Conservation (phyloP, 495 filamentous ascomycete species). For the Penicillium steckii region DNA sequence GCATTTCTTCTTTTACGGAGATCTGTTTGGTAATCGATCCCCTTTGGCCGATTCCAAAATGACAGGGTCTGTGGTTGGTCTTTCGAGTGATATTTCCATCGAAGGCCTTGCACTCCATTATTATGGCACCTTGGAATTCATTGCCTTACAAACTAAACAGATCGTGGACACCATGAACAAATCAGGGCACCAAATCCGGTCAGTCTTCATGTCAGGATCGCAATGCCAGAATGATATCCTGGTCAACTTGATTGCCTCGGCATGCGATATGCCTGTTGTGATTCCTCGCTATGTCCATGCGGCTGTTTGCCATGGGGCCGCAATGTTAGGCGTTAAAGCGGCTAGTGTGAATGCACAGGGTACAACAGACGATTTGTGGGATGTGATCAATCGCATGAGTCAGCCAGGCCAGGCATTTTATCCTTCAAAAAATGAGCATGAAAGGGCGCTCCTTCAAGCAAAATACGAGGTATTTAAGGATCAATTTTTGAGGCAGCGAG, state of each 20-base stretch:
- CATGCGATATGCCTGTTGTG: slow-evolving; percentile 85
- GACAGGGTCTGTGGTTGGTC: slow-evolving; percentile 82
- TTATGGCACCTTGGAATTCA: slow-evolving; percentile 94
- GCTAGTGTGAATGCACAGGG: slow-evolving; percentile 75
- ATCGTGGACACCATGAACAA: slow-evolving; percentile 92
- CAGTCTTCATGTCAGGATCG: slow-evolving; percentile 98
- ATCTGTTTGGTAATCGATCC: slow-evolving; percentile 95
- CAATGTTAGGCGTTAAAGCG: slow-evolving; percentile 95
- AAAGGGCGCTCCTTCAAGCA: slow-evolving; percentile 74
- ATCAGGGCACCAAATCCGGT: slow-evolving; percentile 76
- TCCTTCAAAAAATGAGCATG: slow-evolving; percentile 63
- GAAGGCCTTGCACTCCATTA: slow-evolving; percentile 88
- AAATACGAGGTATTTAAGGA: slow-evolving; percentile 77
- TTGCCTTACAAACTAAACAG: slow-evolving; percentile 91
- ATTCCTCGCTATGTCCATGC: slow-evolving; percentile 91
- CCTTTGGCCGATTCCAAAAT: slow-evolving; percentile 90
- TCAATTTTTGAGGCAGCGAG: slow-evolving; percentile 64
- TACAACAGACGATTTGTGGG: slow-evolving; percentile 82
- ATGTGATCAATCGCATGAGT: slow-evolving; percentile 96
- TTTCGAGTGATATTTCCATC: slow-evolving; percentile 79
- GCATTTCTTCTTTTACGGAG: slow-evolving; percentile 97
- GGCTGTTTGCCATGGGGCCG: slow-evolving; percentile 94
- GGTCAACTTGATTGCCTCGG: slow-evolving; percentile 88
- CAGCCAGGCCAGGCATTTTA: slow-evolving; percentile 83
- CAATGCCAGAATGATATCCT: slow-evolving; percentile 95